A percentile compares a stretch with the other conserved stretches of the same genome.
Evolutionary conservation across 2,329 filamentous ascomycete species (phyloP).

Genomic region (Hypoxylon sp.): DNA sequence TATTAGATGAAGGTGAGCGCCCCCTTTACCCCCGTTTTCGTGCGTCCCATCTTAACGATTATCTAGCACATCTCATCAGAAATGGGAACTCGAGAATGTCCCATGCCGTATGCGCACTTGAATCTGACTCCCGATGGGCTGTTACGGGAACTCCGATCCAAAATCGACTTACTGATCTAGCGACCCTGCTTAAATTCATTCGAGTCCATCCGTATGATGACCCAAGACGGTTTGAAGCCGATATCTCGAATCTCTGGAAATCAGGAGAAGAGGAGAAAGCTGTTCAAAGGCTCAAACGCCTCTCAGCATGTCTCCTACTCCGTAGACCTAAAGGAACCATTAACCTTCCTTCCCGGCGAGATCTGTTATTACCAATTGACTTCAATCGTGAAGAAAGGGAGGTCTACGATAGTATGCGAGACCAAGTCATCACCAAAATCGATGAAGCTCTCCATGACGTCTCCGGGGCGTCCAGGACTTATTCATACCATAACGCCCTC

Average conservation of each 20-base stretch:
- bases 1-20: slow-evolving; percentile 3
- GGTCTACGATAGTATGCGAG: neutral
- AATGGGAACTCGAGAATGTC: slow-evolving; percentile 54
- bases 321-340: slow-evolving; percentile 53
- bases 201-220: neutral
- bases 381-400: slow-evolving; percentile 46
- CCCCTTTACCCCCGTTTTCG: neutral
- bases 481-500: slow-evolving; percentile 3
- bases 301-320: slow-evolving; percentile 1
- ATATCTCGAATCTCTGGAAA: slow-evolving; percentile 1
- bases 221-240: neutral
- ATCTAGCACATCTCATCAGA: slow-evolving; percentile 58
- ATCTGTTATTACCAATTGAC: slow-evolving; percentile 54
- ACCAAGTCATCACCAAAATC: slow-evolving; percentile 1
- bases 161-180: slow-evolving; percentile 60
- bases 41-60: neutral
- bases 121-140: slow-evolving; percentile 58
- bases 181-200: slow-evolving; percentile 60
- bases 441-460: slow-evolving; percentile 2
- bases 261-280: slow-evolving; percentile 5
- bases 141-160: slow-evolving; percentile 65
- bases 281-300: slow-evolving; percentile 10
- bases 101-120: slow-evolving; percentile 56
- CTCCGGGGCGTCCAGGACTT: neutral
- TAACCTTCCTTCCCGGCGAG: slow-evolving; percentile 54